phyloP scores from a whole-genome alignment of 202 grass and related monocot species.

The Schoenoplectus triqueter region DNA sequence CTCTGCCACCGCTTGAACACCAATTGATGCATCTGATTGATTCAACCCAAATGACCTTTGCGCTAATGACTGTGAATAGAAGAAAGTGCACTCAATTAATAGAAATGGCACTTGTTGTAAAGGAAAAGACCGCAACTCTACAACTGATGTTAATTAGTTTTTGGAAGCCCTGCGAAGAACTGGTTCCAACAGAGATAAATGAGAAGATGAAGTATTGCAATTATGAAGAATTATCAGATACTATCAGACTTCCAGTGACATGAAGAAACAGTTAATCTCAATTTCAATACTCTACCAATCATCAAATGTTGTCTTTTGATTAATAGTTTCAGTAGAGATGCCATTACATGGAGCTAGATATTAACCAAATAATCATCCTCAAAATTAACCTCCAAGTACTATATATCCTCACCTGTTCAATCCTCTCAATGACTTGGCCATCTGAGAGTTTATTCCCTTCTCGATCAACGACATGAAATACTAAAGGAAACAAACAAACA shows the following conservation, averaged over 20 bases:
- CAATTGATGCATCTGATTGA: constrained; percentile 44
- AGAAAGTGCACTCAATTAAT: neutral
- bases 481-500: constrained; percentile 50
- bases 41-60: constrained; percentile 60
- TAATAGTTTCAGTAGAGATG: neutral
- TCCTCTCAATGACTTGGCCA: constrained; percentile 76
- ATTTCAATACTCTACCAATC: constrained; percentile 14
- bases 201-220: neutral
- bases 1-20: constrained; percentile 41
- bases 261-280: constrained; percentile 3
- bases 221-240: neutral
- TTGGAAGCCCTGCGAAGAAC: neutral
- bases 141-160: neutral
- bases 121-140: neutral
- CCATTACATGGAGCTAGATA: neutral
- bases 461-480: constrained; percentile 99
- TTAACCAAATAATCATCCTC: neutral
- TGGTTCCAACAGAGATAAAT: constrained; percentile 6
- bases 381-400: neutral
- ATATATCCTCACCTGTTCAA: constrained; percentile 63
- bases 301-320: constrained; percentile 34
- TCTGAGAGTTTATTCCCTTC: constrained; percentile 91
- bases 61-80: constrained; percentile 66
- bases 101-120: neutral
- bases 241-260: neutral